Conservation (phyloP, 805 yeast species). For the Candida xiaguanensis region DNA sequence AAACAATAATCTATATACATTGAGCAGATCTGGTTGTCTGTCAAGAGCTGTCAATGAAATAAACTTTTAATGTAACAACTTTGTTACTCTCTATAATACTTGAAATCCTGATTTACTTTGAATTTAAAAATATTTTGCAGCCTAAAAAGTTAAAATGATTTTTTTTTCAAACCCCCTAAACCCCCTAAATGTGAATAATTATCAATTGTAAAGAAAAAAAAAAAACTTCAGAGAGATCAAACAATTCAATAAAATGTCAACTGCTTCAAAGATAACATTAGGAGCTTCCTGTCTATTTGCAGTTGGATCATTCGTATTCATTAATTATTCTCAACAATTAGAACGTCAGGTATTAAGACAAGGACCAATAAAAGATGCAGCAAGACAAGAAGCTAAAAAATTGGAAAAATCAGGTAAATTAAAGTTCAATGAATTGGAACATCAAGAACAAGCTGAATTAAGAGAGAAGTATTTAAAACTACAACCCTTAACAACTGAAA, state of each 20-base stretch:
- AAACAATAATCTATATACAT: too few relatives aligned
- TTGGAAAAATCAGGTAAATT: conserved; percentile 40
- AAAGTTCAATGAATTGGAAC: conserved; percentile 57
- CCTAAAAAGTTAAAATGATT: too few relatives aligned
- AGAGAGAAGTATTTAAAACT: conserved; percentile 51
- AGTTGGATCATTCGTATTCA: conserved; percentile 60
- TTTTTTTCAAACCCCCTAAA: too few relatives aligned
- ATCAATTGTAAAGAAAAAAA: not conserved
- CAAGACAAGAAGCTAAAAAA: conserved; percentile 50
- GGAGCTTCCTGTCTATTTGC: conserved; percentile 55
- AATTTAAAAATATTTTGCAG: too few relatives aligned
- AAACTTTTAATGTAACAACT: too few relatives aligned
- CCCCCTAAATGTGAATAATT: too few relatives aligned
- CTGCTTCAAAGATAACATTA: conserved; percentile 74
- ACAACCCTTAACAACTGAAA: conserved; percentile 54
- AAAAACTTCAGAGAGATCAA: too few relatives aligned
- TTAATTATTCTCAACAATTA: conserved; percentile 62
- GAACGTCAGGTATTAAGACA: conserved; percentile 72
- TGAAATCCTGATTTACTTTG: not conserved
- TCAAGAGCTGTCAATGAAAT: too few relatives aligned
- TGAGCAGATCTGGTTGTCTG: too few relatives aligned
- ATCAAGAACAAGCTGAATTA: conserved; percentile 59
- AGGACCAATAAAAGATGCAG: conserved; percentile 85
- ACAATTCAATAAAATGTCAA: conserved; percentile 52
- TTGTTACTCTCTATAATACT: too few relatives aligned